A percentile compares a stretch with the other conserved stretches of the same genome.
These are phyloP conservation scores for Rhododendron griersonianum DNA, from an alignment of 148 eudicot genomes.

Conservation along the genomic window DNA sequence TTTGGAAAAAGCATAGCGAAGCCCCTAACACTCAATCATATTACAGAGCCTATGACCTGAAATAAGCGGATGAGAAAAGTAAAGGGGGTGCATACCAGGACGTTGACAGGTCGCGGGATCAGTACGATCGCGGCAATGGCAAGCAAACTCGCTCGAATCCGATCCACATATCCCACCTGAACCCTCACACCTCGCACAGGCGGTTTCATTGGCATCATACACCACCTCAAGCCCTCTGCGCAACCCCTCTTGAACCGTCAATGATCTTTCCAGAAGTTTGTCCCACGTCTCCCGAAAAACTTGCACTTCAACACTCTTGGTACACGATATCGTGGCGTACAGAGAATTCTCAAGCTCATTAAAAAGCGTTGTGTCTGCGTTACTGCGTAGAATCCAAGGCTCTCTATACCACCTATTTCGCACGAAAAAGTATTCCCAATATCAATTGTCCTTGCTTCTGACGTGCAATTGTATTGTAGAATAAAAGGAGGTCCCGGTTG, in stretches of 20 bases:
- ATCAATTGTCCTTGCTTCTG: too few species aligned
- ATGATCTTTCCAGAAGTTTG: background rate
- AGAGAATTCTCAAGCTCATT: too few species aligned
- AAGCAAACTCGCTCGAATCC: background rate
- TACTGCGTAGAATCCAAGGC: background rate
- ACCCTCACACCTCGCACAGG: background rate
- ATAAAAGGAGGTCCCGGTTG: too few species aligned
- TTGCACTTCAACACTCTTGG: background rate
- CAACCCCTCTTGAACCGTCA: background rate
- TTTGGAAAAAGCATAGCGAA: too few species aligned
- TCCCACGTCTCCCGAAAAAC: background rate
- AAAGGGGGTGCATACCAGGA: background rate
- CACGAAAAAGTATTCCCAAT: too few species aligned
- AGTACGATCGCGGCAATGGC: background rate
- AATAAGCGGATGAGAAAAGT: background rate
- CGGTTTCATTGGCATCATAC: background rate
- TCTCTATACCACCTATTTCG: background rate
- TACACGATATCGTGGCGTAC: too few species aligned
- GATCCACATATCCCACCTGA: constrained; percentile 6
- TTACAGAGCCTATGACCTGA: background rate
- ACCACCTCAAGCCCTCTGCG: background rate
- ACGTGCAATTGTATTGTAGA: too few species aligned
- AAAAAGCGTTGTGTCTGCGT: too few species aligned
- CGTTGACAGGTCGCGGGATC: background rate
- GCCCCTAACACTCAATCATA: too few species aligned